A percentile compares a stretch with the other conserved stretches of the same genome.
phyloP scores from a whole-genome alignment of 2,329 filamentous ascomycete genomes.

The Coniochaeta sp. region DNA sequence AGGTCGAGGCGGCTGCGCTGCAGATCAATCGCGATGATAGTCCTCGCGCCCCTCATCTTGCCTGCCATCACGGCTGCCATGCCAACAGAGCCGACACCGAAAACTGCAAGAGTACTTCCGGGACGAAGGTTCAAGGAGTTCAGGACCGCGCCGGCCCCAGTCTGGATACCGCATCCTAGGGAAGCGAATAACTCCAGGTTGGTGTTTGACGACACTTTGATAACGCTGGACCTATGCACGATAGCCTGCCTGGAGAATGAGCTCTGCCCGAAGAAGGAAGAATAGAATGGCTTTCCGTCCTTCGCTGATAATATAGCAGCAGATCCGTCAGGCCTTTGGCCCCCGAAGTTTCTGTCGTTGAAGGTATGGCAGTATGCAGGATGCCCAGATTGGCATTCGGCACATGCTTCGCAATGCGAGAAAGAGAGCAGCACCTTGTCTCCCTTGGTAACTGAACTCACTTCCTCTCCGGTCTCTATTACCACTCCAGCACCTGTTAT shows the following conservation, averaged over 20 bases:
- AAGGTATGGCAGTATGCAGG: conserved; percentile 17
- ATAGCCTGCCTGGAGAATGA: conserved; percentile 22
- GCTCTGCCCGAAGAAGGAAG: conserved; percentile 25
- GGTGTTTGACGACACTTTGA: conserved; percentile 16
- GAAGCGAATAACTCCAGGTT: conserved; percentile 22
- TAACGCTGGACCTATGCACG: conserved; percentile 18
- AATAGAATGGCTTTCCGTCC: conserved; percentile 6
- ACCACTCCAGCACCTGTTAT: conserved; percentile 13
- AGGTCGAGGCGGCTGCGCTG: conserved; percentile 17
- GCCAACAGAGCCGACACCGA: conserved; percentile 26
- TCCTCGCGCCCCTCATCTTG: conserved; percentile 15
- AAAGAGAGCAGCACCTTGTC: conserved; percentile 45
- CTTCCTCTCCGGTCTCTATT: conserved; percentile 29
- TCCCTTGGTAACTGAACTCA: conserved; percentile 38
- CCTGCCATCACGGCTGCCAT: conserved; percentile 26
- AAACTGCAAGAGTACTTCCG: conserved; percentile 20
- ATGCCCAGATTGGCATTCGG: conserved; percentile 11
- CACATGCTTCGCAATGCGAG: conserved; percentile 22
- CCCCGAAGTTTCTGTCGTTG: conserved; percentile 17
- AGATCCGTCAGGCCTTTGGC: conserved; percentile 10
- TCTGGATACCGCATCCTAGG: conserved; percentile 28
- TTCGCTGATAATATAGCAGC: background rate
- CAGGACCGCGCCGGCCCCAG: conserved; percentile 25
- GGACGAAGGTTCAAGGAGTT: conserved; percentile 20
- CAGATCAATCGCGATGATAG: conserved; percentile 22